Conservation (phyloP, 2,329 filamentous ascomycete species). For the Colletotrichum nymphaeae region DNA sequence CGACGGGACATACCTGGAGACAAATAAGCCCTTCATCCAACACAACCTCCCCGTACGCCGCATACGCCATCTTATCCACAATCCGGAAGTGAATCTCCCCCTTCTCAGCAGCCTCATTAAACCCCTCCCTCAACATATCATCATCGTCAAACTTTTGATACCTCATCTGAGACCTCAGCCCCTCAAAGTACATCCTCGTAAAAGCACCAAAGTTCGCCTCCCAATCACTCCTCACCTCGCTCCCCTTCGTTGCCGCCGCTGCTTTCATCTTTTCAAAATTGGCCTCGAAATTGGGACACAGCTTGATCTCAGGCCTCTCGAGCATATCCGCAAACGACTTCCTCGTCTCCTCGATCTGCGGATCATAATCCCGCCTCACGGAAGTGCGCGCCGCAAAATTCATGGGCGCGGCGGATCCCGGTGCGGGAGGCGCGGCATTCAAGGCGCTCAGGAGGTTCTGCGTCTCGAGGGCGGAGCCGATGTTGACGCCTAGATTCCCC, state of each 20-base stretch:
- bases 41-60: conserved; percentile 57
- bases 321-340: conserved; percentile 50
- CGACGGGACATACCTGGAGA: conserved; percentile 54
- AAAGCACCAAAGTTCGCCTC: conserved; percentile 55
- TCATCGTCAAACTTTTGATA: conserved; percentile 59
- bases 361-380: conserved; percentile 57
- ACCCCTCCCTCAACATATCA: conserved; percentile 60
- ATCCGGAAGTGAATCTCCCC: conserved; percentile 57
- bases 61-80: conserved; percentile 56
- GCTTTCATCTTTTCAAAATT: conserved; percentile 53
- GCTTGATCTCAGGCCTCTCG: conserved; percentile 52
- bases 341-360: conserved; percentile 52
- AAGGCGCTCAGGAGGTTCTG: conserved; percentile 56
- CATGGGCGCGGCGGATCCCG: conserved; percentile 43
- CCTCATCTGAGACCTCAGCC: conserved; percentile 53
- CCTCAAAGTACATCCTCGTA: conserved; percentile 56
- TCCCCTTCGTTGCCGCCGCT: conserved; percentile 43
- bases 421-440: conserved; percentile 53
- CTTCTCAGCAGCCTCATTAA: conserved; percentile 58
- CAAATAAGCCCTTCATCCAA: conserved; percentile 62
- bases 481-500: conserved; percentile 57
- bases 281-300: conserved; percentile 60
- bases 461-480: conserved; percentile 49
- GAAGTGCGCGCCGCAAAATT: conserved; percentile 56
- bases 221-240: conserved; percentile 52